phyloP scores from a whole-genome alignment of 805 yeast genomes.

The Ogataea corticis region DNA sequence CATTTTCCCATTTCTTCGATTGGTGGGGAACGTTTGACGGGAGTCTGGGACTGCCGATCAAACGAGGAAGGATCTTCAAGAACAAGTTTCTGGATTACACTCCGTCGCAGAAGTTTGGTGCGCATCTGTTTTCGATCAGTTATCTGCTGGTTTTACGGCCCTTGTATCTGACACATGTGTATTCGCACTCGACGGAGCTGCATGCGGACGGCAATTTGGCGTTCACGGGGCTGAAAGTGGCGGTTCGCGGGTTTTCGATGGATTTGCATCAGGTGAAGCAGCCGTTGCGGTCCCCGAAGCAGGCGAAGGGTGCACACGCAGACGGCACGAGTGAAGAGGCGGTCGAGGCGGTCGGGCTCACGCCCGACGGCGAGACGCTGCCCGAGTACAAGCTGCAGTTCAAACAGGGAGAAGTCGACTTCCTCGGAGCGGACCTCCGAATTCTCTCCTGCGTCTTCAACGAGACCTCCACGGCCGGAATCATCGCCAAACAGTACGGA shows the following conservation, averaged over 20 bases:
- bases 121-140: constrained; percentile 65
- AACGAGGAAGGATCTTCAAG: constrained; percentile 70
- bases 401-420: constrained; percentile 69
- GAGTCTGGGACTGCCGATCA: constrained; percentile 73
- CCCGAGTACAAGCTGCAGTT: constrained; percentile 57
- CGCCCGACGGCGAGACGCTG: constrained; percentile 42
- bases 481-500: constrained; percentile 38
- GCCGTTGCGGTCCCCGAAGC: too few species aligned
- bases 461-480: constrained; percentile 50
- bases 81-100: constrained; percentile 38
- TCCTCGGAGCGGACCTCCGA: constrained; percentile 67
- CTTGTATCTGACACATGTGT: constrained; percentile 71
- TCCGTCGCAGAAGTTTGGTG: constrained; percentile 34
- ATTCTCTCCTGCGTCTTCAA: constrained; percentile 63
- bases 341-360: constrained; percentile 13
- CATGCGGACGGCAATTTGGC: constrained; percentile 47
- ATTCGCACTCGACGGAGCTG: constrained; percentile 45
- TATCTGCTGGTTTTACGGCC: constrained; percentile 75
- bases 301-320: too few species aligned
- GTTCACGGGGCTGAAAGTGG: constrained; percentile 71
- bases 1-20: constrained; percentile 62
- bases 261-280: constrained; percentile 64
- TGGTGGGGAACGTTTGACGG: constrained; percentile 93
- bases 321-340: neutral
- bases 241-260: constrained; percentile 53